Percentiles rank a stretch among this genome's conserved stretches.
Evolutionary conservation across 768 basidiomycete species (phyloP).

Genomic region (Calvatia gigantea): DNA sequence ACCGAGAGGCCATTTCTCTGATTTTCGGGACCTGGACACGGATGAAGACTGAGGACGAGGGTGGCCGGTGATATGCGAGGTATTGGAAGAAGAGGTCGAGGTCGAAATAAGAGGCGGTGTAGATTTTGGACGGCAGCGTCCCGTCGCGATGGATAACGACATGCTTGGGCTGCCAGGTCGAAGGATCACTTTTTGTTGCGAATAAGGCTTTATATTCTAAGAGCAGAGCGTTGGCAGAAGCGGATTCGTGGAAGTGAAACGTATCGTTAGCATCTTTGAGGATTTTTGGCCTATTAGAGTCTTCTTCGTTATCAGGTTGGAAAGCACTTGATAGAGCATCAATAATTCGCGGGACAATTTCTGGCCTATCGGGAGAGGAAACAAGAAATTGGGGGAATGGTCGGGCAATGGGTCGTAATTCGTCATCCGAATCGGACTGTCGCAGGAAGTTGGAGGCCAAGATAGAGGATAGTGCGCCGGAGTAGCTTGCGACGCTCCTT

Average conservation of each 20-base stretch:
- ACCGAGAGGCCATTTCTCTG: conserved; percentile 53
- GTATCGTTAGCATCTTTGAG: conserved; percentile 71
- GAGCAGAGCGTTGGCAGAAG: conserved; percentile 28
- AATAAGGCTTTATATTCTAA: conserved; percentile 16
- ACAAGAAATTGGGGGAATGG: conserved; percentile 62
- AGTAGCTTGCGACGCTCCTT: conserved; percentile 20
- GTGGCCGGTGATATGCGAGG: conserved; percentile 32
- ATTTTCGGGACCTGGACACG: no score
- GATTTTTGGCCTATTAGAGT: conserved; percentile 8
- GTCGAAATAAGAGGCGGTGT: conserved; percentile 72
- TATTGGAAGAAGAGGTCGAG: conserved; percentile 54
- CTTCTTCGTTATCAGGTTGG: conserved; percentile 27
- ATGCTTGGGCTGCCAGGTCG: conserved; percentile 45
- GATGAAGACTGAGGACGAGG: conserved; percentile 25
- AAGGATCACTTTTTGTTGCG: conserved; percentile 21
- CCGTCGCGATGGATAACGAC: conserved; percentile 50
- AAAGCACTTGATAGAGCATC: conserved; percentile 27
- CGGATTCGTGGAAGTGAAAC: conserved; percentile 53
- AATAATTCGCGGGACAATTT: conserved; percentile 37
- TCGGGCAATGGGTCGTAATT: conserved; percentile 23
- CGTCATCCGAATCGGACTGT: conserved; percentile 25
- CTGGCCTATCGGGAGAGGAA: conserved; percentile 39
- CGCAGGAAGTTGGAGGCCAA: conserved; percentile 36
- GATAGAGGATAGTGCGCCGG: conserved; percentile 26
- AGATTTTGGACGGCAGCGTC: conserved; percentile 41